phyloP scores from a whole-genome alignment of 1,284 basidiomycete species.

The Baeospora myosura region DNA sequence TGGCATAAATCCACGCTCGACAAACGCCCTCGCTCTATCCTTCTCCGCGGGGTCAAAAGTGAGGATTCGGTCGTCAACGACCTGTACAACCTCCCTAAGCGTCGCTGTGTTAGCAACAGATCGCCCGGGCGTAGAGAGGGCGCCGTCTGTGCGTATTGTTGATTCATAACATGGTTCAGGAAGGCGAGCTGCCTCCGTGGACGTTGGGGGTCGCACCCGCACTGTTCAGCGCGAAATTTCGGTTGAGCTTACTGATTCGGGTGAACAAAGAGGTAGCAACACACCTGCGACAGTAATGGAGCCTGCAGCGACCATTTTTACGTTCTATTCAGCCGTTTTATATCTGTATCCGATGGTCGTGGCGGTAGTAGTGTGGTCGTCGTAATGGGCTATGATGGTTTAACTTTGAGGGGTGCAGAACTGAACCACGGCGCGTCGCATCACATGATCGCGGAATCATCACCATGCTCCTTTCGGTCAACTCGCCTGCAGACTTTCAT shows the following conservation, averaged over 20 bases:
- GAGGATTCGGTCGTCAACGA: constrained; percentile 80
- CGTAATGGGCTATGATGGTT: constrained; percentile 19
- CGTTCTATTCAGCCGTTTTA: no score
- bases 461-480: constrained; percentile 49
- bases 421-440: constrained; percentile 34
- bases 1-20: constrained; percentile 73
- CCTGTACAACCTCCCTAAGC: constrained; percentile 69
- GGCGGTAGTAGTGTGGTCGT: background rate
- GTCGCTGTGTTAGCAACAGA: constrained; percentile 41
- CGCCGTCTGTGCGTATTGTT: constrained; percentile 74
- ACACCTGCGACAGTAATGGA: constrained; percentile 82
- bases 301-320: constrained; percentile 68
- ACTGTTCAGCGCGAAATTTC: constrained; percentile 42
- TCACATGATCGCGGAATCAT: constrained; percentile 39
- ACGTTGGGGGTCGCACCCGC: constrained; percentile 82
- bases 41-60: constrained; percentile 94
- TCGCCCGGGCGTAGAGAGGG: constrained; percentile 62
- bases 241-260: constrained; percentile 4
- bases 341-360: background rate
- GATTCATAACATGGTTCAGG: constrained; percentile 64
- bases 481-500: constrained; percentile 89
- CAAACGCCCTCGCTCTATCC: constrained; percentile 67
- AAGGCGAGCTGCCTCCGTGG: constrained; percentile 77
- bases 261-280: constrained; percentile 13
- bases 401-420: constrained; percentile 15